These are phyloP conservation scores for Vachellia pachyceras DNA, from an alignment of 306 rosid genomes.

Conservation along the genomic window DNA sequence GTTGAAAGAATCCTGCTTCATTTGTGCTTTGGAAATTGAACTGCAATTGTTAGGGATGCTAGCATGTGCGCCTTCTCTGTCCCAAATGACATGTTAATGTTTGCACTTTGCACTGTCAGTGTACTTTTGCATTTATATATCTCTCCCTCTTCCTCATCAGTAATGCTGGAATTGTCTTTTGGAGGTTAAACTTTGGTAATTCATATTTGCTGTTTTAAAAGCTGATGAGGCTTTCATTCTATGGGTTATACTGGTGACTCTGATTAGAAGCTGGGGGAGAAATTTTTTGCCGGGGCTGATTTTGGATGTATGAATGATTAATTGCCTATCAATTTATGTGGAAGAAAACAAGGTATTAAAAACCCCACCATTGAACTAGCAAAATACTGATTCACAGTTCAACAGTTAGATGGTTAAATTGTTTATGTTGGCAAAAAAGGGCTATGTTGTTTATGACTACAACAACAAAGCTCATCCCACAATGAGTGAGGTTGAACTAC, in stretches of 20 bases:
- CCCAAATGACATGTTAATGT: background rate
- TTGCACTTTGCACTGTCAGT: constrained; percentile 23
- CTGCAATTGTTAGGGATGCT: constrained; percentile 16
- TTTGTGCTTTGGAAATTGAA: constrained; percentile 22
- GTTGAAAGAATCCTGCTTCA: constrained; percentile 25
- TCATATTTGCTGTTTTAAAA: background rate
- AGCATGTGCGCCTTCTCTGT: background rate
- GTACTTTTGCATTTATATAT: constrained; percentile 29
- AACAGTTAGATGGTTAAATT: too few relatives aligned
- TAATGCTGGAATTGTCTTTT: constrained; percentile 5
- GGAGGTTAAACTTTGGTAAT: background rate
- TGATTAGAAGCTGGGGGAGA: too few relatives aligned
- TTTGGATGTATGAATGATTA: too few relatives aligned
- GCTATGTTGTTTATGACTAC: too few relatives aligned
- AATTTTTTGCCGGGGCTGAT: too few relatives aligned
- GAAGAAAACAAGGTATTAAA: too few relatives aligned
- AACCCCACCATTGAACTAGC: too few relatives aligned
- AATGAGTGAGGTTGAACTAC: too few relatives aligned
- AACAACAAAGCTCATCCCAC: too few relatives aligned
- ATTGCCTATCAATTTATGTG: too few relatives aligned
- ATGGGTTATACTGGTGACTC: background rate
- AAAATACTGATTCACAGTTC: too few relatives aligned
- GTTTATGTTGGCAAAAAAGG: too few relatives aligned
- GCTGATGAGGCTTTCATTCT: background rate
- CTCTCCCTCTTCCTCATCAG: background rate